A percentile compares a stretch with the other conserved stretches of the same genome.
Evolutionary conservation across 2,329 filamentous ascomycete species (phyloP).

Genomic region (Penicillium sp.): DNA sequence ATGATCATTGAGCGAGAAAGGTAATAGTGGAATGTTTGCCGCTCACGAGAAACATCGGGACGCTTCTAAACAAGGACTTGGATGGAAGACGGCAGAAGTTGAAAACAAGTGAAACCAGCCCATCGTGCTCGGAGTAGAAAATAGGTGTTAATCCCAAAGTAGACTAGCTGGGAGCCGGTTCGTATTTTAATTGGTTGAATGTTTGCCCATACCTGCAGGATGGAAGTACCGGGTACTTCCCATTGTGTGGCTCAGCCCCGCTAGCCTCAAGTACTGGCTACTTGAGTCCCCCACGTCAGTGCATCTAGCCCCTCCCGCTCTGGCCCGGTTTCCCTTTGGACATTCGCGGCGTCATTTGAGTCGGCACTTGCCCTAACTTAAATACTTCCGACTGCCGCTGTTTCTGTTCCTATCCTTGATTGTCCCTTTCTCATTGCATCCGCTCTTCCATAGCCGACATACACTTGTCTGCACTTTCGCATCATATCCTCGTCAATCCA

Average conservation of each 20-base stretch:
- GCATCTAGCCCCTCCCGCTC: conserved; percentile 9
- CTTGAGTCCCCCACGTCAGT: conserved; percentile 9
- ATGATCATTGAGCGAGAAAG: neutral
- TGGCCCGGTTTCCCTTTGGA: conserved; percentile 15
- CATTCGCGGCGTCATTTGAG: conserved; percentile 21
- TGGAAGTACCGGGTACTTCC: conserved; percentile 5
- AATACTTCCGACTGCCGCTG: conserved; percentile 8
- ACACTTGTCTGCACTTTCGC: neutral
- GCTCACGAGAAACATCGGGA: conserved; percentile 1
- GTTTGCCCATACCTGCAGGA: neutral
- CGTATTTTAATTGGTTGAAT: conserved; percentile 14
- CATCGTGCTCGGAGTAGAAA: conserved; percentile 5
- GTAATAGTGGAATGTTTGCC: neutral
- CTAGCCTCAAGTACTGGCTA: conserved; percentile 7
- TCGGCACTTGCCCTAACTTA: conserved; percentile 9
- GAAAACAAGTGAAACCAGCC: conserved; percentile 3
- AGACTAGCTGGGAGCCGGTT: neutral
- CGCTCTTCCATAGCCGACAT: neutral
- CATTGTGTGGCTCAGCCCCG: rapidly evolving
- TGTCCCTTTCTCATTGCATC: neutral
- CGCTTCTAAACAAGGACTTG: neutral
- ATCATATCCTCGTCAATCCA: neutral
- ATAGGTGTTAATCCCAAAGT: neutral
- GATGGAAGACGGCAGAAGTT: neutral
- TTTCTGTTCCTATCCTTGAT: conserved; percentile 6